A percentile compares a stretch with the other conserved stretches of the same genome.
phyloP scores from a whole-genome alignment of 208 protist genomes.

The Leishmania lainsoni region DNA sequence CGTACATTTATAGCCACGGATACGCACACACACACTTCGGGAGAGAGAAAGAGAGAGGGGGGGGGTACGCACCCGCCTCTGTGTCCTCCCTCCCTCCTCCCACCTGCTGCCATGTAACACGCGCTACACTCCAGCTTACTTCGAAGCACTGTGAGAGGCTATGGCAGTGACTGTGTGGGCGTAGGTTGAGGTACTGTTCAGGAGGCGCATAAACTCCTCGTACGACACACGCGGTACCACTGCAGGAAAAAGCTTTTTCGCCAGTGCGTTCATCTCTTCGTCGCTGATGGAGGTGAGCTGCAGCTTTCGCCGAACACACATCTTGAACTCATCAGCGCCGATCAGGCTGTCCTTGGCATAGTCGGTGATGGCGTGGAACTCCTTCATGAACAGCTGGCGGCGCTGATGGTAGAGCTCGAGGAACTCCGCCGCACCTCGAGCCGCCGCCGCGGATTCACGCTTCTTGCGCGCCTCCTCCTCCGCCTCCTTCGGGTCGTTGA shows the following conservation, averaged over 20 bases:
- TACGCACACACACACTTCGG: not conserved
- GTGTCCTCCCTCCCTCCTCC: not conserved
- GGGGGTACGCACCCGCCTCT: not conserved
- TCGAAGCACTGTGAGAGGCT: slow-evolving; percentile 43
- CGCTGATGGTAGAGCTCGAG: slow-evolving; percentile 81
- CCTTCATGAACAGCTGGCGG: slow-evolving; percentile 90
- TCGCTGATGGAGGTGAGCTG: slow-evolving; percentile 61
- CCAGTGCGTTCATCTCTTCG: slow-evolving; percentile 76
- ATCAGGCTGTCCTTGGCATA: slow-evolving; percentile 86
- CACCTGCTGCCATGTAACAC: not conserved
- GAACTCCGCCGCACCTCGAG: slow-evolving; percentile 64
- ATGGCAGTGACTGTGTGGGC: slow-evolving; percentile 75
- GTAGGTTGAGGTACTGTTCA: slow-evolving; percentile 90
- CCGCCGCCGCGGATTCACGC: slow-evolving; percentile 43
- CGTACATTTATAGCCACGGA: not conserved
- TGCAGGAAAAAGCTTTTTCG: slow-evolving; percentile 69
- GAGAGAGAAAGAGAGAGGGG: not conserved
- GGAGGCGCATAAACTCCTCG: slow-evolving; percentile 83
- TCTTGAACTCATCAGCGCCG: slow-evolving; percentile 84
- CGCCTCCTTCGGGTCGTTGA: slow-evolving; percentile 59
- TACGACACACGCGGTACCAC: slow-evolving; percentile 66
- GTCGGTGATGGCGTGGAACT: slow-evolving; percentile 88
- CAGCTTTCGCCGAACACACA: slow-evolving; percentile 79
- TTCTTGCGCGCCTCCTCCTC: slow-evolving; percentile 48
- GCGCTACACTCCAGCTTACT: slow-evolving; percentile 11